Evolutionary conservation across 2,329 filamentous ascomycete species (phyloP), one percentile per base, ranked within the genome.

Genomic region (Penicillium freii): DNA sequence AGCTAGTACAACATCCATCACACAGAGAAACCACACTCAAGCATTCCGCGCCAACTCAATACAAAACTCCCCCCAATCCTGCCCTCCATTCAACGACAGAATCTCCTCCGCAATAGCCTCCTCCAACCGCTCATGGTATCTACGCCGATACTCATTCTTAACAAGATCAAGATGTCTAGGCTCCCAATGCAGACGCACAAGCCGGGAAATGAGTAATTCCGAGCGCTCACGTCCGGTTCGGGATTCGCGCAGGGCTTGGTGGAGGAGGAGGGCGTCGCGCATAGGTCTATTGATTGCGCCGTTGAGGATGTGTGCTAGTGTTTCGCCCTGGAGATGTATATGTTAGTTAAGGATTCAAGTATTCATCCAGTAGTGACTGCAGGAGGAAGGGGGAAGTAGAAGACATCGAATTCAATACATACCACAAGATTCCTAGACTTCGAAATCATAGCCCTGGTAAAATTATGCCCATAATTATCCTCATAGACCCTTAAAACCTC

Each of bases 251-350:
- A 97, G 86, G 2, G 94, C 93, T 77, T 97, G 94, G 74, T 96
- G 87, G 1, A 99, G 81, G 3, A 97, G 86, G 38, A 97, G 83
- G 3, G 93, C 91, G 73, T 97, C 94, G 54, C 94, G 90, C 61
- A 96, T 91, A 6, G 94, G 92, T 58, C 90, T 90, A 78, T 97
- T 97, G 78, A 97, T 96, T 56, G 96, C 87, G 68, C 94, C 94
- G 77, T 97, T 97, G 69, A 99, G 87, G 66, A 97, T 91, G 75
- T 97, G 94, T 0, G 92, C 91, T 38, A 97, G 86, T 21, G 96
- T 87, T 78, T 99, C 94, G 62, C 94, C 94, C 92, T 97, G 65
- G 4, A 19, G n/a, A n/a, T 13, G 7, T 21, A 59, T 67, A 47
- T 45, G 34, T 61, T 59, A 60, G 58, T 33, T 15, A 25, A 21